Base-by-base conservation (phyloP, 1,139 yeast genomes). In the Wickerhamiella infanticola region DNA sequence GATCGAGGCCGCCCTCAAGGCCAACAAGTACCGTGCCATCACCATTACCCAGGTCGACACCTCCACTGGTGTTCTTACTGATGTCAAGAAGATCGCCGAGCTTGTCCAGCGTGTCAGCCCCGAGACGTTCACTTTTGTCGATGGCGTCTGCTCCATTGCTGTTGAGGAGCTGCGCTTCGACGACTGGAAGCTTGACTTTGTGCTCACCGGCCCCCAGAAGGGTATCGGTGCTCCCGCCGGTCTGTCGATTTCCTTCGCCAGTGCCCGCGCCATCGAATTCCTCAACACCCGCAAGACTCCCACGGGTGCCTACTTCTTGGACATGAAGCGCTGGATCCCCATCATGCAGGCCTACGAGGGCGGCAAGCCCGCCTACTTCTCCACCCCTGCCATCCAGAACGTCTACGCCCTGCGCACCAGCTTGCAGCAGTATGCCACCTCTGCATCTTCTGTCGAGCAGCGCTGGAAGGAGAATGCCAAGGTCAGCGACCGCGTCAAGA, bases 191-290 rank as follows among this genome's bases (percentile, higher is more conserved):
- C 64, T 88, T 48, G 98, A 88, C 65, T 84, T 73, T 56, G 94
- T 78, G 40, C 70, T 88, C 54, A 81, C 94, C 44, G 97, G 95
- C 2, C 85, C 96, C 24, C 97, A 88, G 65, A 90, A 88, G 70
- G 97, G 95, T 37, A 70, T 88, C 58, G 96, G 95, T 47, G 94
- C 81, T 35, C 96, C 97, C 45, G 80, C 96, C 13, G 98, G 98
- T 29, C 74, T 88, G 56, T 77, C 90, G 24, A 74, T 88, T 56
- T 77, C 83, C 35, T 75, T 74, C 63, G 79, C 85, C 35, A 80
- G 94, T 42, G 75, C 70, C 46, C 75, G 94, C 56, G 95, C 95
- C 9, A 67, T 85, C 44, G 74, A 74, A 59, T 81, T 83, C 1
- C 64, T 77, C 48, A 59, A 63, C 45, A 42, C 46, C 53, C 60